Evolutionary conservation across 495 filamentous ascomycete species (phyloP), one percentile per base, ranked within the genome.

Genomic region (Trichoderma virens): DNA sequence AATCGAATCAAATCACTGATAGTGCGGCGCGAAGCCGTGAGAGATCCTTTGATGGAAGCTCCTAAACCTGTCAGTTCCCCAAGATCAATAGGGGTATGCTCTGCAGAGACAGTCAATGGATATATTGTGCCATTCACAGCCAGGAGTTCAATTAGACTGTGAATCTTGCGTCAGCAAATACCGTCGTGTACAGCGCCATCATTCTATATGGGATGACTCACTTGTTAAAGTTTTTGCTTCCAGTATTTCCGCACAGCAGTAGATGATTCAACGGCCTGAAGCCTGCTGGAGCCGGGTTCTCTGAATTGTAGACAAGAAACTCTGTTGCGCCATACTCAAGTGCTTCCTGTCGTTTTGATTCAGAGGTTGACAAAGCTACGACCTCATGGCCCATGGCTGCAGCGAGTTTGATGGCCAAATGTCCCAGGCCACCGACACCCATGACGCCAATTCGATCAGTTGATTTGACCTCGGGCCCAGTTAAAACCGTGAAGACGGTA

Each of bases 371-470:
- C 20, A 87, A 72, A 0, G 83, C 85, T 2, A 86, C 79, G 1
- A 86, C 85, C 23, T 82, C 78, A 66, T 74, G 81, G 13, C 85
- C 85, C 79, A 84, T 82, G 68, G 83, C 82, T 27, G 74, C 68
- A 9, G 83, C 84, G 43, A 85, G 81, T 71, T 85, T 80, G 66
- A 88, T 83, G 6, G 84, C 84, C 60, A 87, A 64, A 70, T 88
- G 84, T 11, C 85, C 85, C 0, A 87, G 76, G 16, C 84, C 85
- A 34, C 85, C 85, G 18, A 87, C 71, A 5, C 84, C 85, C 65
- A 86, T 77, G 34, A 87, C 70, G 47, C 72, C 81, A 14, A 83
- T 77, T 11, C 75, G 70, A n/a, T 76, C 74, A 1, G 72, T 76
- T 0, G 80, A 69, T 65, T 71, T 69, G 18, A 80, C 68, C 11